These are phyloP conservation scores for Gamarada debralockiae DNA, from an alignment of 495 filamentous ascomycete species.

Conservation along the genomic window DNA sequence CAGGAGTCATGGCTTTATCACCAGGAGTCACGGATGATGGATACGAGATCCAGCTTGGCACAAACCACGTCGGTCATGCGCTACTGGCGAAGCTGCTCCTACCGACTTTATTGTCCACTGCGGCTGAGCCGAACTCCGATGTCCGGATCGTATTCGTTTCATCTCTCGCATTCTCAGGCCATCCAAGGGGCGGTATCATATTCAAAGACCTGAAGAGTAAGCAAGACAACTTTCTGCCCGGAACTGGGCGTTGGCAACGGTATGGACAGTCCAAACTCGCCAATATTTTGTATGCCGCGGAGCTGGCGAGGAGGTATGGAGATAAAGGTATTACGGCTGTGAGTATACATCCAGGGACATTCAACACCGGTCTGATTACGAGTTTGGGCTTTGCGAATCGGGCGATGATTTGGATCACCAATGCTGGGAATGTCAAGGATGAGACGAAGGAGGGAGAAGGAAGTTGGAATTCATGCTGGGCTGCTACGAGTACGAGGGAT, in stretches of 20 bases:
- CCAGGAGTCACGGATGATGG: slow-evolving; percentile 48
- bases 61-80: slow-evolving; percentile 66
- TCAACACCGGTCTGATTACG: neutral
- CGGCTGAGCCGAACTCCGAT: slow-evolving; percentile 32
- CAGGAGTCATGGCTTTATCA: slow-evolving; percentile 59
- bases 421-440: neutral
- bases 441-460: slow-evolving; percentile 33
- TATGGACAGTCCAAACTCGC: slow-evolving; percentile 59
- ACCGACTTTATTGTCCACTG: slow-evolving; percentile 42
- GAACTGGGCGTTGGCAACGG: no score
- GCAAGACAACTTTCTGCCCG: no score
- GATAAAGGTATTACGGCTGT: slow-evolving; percentile 20
- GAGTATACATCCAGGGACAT: slow-evolving; percentile 38
- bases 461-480: slow-evolving; percentile 57
- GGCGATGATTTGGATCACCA: neutral
- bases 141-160: slow-evolving; percentile 38
- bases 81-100: slow-evolving; percentile 65
- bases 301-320: neutral
- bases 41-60: slow-evolving; percentile 63
- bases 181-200: neutral
- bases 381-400: neutral
- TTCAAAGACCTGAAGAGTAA: neutral
- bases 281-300: slow-evolving; percentile 43
- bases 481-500: slow-evolving; percentile 33
- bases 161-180: slow-evolving; percentile 28